Evolutionary conservation across 768 basidiomycete species (phyloP), one percentile per base, ranked within the genome.

Genomic region (Phanerodontia chrysosporium): DNA sequence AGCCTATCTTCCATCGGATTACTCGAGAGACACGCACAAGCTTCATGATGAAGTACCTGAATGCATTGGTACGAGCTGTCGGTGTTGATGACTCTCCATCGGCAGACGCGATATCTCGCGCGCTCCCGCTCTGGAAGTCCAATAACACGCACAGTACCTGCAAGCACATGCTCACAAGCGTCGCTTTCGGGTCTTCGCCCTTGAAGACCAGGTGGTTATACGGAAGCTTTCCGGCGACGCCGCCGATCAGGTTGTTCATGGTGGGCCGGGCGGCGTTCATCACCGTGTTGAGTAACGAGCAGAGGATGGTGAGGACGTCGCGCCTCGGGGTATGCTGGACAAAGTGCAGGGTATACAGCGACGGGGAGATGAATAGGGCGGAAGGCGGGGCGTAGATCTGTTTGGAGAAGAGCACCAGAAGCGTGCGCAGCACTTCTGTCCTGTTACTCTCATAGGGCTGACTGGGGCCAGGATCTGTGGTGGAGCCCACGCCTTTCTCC

Each of bases 401-500:
- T 24, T 90, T 85, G 7, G 97, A 97, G 22, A 98, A 80, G 2
- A 98, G 77, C 52, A 97, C 82, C 39, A 95, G 85, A 46, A 98
- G 78, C 42, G 98, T 84, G 27, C 93, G 90, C 0, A 98, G 78
- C 36, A 98, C 89, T 75, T 98, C 95, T 1, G 84, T 85, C 69
- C 90, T 94, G 76, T 95, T 92, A 53, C 74, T 76, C 67, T 97
- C 93, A 55, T 85, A 82, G 25, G 78, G 77, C 63, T 80, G 80
- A 64, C 74, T 81, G 8, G 84, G 76, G 0, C 86, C 87, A 8
- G 84, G 81, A 68, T 91, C 87, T 36, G 81, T 76, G 1, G 93
- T 92, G 1, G 93, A 93, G 13, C 97, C 96, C 24, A 99, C 83
- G 13, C 96, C 96, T 67, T 89, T 93, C 77, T 97, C 94, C 96